phyloP scores from a whole-genome alignment of 768 basidiomycete species.

The Trametes maxima region DNA sequence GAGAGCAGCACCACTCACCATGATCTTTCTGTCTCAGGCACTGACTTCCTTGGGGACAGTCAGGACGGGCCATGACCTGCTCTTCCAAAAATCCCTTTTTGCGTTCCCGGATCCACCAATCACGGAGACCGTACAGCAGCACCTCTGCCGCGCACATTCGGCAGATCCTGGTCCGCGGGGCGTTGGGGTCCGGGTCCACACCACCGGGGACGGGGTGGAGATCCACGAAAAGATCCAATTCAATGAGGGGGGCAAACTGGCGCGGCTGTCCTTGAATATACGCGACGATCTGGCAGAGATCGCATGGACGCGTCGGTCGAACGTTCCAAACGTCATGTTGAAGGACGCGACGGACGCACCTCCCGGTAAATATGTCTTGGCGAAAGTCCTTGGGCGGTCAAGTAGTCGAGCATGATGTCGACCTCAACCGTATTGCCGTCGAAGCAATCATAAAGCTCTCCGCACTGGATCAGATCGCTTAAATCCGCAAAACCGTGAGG shows the following conservation, averaged over 20 bases:
- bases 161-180: conserved; percentile 65
- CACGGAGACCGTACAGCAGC: conserved; percentile 71
- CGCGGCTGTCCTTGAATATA: conserved; percentile 62
- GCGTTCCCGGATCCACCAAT: conserved; percentile 84
- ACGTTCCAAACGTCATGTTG: not conserved
- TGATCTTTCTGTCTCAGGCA: conserved; percentile 69
- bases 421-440: conserved; percentile 78
- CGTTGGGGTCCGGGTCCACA: conserved; percentile 55
- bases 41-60: conserved; percentile 64
- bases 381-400: conserved; percentile 59
- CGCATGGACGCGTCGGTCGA: no score
- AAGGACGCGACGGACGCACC: conserved; percentile 41
- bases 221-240: conserved; percentile 70
- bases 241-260: conserved; percentile 67
- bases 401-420: conserved; percentile 82
- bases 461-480: conserved; percentile 75
- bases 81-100: conserved; percentile 66
- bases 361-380: conserved; percentile 79
- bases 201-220: conserved; percentile 61
- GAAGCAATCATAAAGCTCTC: conserved; percentile 80
- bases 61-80: conserved; percentile 56
- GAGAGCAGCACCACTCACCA: conserved; percentile 44
- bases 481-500: conserved; percentile 70
- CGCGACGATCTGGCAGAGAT: conserved; percentile 53
- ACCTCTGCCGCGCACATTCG: conserved; percentile 75